Evolutionary conservation across 148 eudicot genomes (phyloP).

Genomic region (Rhododendron kiyosumense): DNA sequence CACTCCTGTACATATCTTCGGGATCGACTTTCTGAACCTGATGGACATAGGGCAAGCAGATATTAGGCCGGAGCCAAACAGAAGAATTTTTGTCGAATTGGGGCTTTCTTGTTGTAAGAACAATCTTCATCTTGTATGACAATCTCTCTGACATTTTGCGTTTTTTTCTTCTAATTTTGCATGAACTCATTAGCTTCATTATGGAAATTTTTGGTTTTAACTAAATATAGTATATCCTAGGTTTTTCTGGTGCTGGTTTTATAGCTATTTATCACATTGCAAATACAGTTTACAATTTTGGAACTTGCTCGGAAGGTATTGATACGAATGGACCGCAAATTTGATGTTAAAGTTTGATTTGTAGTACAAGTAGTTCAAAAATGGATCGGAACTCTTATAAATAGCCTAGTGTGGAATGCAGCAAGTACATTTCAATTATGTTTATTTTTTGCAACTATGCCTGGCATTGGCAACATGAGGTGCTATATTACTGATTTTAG

Average conservation of each 20-base stretch:
- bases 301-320: background rate
- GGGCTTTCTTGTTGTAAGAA: conserved; percentile 3
- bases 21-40: background rate
- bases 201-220: background rate
- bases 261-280: background rate
- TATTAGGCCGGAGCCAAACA: background rate
- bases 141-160: background rate
- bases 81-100: conserved; percentile 4
- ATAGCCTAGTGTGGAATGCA: background rate
- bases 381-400: background rate
- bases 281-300: background rate
- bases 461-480: background rate
- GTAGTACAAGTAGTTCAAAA: background rate
- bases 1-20: conserved; percentile 18
- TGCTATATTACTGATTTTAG: background rate
- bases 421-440: background rate
- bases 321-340: background rate
- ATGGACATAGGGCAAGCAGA: background rate
- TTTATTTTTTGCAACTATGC: background rate
- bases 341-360: background rate
- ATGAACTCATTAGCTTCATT: background rate
- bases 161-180: background rate
- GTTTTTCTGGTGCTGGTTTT: background rate
- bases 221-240: background rate
- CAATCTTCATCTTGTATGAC: conserved; percentile 7